Base-by-base conservation (phyloP, 2,329 filamentous ascomycete genomes). In the Fusarium redolens region DNA sequence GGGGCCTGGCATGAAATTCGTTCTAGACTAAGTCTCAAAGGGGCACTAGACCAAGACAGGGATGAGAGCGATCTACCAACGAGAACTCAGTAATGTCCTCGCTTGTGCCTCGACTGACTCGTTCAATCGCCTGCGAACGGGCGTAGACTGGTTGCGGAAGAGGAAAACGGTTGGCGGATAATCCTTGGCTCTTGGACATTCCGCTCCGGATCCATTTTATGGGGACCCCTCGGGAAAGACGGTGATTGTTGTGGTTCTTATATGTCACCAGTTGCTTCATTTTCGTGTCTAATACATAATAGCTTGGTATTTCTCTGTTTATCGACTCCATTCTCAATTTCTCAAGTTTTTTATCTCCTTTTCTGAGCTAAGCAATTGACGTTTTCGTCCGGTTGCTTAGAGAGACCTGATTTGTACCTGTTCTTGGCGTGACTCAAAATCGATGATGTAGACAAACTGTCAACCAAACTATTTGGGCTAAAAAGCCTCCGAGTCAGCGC, bases 1-100 rank as follows among this genome's bases (percentile, higher is more conserved):
- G 33, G 33, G 33, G 33, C 28, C 30, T 60, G 28, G 20, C n/a
- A 67, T 50, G 61, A 35, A 31, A 41, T 33, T 28, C 5, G 20
- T 50, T 57, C 60, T 50, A 43, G 50, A 33, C 63, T 45, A 51
- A n/a, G 25, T 20, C 63, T 25, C 14, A 35, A 68, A 40, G 25
- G 7, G 22, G 40, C 2, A 10, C 28, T 52, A 38, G 50, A 0
- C 18, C 33, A n/a, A 28, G 50, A 38, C 50, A 52, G 50, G 50
- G 50, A 52, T 38, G 50, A 38, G 22, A 6, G 2, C 37, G 37
- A 47, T 35, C 37, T 35, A 31, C 55, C 48, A 63, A 55, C 31
- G 45, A 45, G 25, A 41, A 47, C n/a, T 37, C 41, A 38, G 30
- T 31, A 31, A 31, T 40, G 20, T 47, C 30, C 22, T 28, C 13